A percentile compares a stretch with the other conserved stretches of the same genome.
These are phyloP conservation scores for Lactarius tabidus DNA, from an alignment of 768 basidiomycete species.

Conservation along the genomic window DNA sequence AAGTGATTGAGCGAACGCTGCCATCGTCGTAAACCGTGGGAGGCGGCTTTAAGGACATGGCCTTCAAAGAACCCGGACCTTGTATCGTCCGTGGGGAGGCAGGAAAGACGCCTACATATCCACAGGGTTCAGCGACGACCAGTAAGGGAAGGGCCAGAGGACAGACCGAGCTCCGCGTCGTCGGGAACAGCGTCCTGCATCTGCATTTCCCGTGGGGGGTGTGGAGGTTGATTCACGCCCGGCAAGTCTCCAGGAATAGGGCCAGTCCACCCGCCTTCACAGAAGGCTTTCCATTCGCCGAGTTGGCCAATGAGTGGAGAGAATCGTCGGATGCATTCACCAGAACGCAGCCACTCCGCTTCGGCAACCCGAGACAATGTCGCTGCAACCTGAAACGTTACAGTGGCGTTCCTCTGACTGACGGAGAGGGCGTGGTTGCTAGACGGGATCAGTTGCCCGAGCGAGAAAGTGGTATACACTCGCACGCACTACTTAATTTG, in stretches of 20 bases:
- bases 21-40: conserved; percentile 24
- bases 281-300: conserved; percentile 67
- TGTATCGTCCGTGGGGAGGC: conserved; percentile 4
- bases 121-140: not conserved
- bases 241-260: conserved; percentile 43
- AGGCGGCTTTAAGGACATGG: conserved; percentile 5
- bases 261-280: conserved; percentile 72
- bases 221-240: conserved; percentile 27
- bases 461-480: not conserved
- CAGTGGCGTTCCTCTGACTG: conserved; percentile 54
- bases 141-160: not conserved
- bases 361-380: conserved; percentile 70
- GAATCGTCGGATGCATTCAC: conserved; percentile 66
- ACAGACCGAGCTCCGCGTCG: conserved; percentile 5
- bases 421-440: conserved; percentile 67
- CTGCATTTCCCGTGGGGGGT: not conserved
- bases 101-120: conserved; percentile 5
- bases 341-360: conserved; percentile 68
- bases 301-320: conserved; percentile 65
- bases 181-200: conserved; percentile 1
- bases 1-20: conserved; percentile 44
- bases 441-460: conserved; percentile 3
- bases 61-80: conserved; percentile 1
- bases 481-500: conserved; percentile 70
- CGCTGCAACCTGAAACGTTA: conserved; percentile 59